phyloP scores from a whole-genome alignment of 257 asterid genomes.

The Solanum chaucha region DNA sequence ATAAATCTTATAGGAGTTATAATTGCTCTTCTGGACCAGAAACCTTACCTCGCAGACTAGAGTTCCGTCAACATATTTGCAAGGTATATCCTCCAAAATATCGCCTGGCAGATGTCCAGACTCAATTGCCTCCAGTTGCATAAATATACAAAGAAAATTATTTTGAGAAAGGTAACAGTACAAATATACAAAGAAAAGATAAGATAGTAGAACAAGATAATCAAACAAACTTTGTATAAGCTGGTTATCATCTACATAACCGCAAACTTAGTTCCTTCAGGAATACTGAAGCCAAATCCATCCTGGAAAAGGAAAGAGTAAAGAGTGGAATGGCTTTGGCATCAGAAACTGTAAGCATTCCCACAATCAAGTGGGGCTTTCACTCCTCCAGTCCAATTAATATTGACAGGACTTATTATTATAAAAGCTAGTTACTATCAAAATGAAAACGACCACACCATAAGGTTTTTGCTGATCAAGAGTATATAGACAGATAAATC shows the following conservation, averaged over 20 bases:
- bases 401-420: not conserved
- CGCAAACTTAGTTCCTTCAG: not conserved
- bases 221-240: not conserved
- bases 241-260: not conserved
- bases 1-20: not conserved
- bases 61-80: conserved; percentile 75
- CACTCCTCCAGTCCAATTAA: not conserved
- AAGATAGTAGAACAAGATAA: not conserved
- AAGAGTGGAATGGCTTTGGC: not conserved
- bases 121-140: conserved; percentile 69
- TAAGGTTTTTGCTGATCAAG: not conserved
- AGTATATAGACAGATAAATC: not conserved
- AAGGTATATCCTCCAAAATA: conserved; percentile 82
- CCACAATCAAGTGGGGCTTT: not conserved
- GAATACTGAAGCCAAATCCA: not conserved
- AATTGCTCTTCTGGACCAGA: conserved; percentile 1
- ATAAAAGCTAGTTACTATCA: not conserved
- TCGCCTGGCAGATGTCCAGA: conserved; percentile 86
- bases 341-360: not conserved
- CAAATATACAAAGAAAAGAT: not conserved
- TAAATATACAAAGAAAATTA: conserved; percentile 6
- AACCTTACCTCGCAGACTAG: conserved; percentile 72
- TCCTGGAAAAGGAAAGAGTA: not conserved
- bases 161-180: not conserved
- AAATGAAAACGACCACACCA: not conserved